Base-by-base conservation (phyloP, 306 rosid genomes). In the Echinosophora koreensis region DNA sequence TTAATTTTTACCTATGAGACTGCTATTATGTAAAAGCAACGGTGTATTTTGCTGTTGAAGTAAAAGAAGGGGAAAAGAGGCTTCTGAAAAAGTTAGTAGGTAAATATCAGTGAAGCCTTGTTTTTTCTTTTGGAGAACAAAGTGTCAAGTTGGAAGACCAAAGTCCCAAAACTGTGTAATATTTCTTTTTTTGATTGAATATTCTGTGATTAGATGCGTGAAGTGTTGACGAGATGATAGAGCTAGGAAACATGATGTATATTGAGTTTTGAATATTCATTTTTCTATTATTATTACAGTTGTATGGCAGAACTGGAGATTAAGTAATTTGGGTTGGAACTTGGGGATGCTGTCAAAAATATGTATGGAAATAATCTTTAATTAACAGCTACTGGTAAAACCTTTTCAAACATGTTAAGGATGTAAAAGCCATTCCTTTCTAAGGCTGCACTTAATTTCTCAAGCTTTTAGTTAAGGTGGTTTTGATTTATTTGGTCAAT, bases 151-250 rank as follows among this genome's bases (percentile, higher is more conserved):
- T 72, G 37, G 78, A 62, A 65, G 74, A 6, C 50, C 7, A 62
- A 15, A 16, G 32, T 22, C 61, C 16, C 59, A 15, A 66, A 66
- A 27, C 56, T 46, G 13, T 27, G 56, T 78, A 61, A 51, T n/a
- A 15, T 62, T 51, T 63, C 78, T 9, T 71, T 79, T 79, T 79
- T 71, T 38, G 2, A 37, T 69, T n/a, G 14, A 78, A 49, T 70
- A 61, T 51, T 39, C 50, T 51, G 5, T 39, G 17, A 5, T 35
- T 60, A 8, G 30, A 17, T 59, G 18, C 51, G n/a, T 37, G 63
- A 59, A 54, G 42, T 39, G 76, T 59, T 39, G n/a, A 28, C 28
- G 44, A 18, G 70, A 46, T 15, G 16, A 35, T 46, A 68, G 41
- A 46, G 62, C 82, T 50, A 17, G 13, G 42, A 58, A 44, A 77